phyloP scores from a whole-genome alignment of 2,329 filamentous ascomycete species.

The Neopestalotiopsis clavispora region DNA sequence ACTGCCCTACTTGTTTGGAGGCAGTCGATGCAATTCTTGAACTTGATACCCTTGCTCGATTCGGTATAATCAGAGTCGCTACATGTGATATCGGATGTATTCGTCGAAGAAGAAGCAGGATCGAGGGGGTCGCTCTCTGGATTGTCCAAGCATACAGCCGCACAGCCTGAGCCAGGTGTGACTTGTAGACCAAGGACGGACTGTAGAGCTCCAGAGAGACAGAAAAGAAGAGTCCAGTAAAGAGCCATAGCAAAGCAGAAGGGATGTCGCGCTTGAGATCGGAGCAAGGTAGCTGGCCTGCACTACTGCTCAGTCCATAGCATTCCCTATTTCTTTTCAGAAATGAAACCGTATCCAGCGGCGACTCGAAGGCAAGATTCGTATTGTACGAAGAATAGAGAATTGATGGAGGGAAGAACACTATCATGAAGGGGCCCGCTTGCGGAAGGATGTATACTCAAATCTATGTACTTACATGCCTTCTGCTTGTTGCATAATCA shows the following conservation, averaged over 20 bases:
- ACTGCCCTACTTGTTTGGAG: conserved; percentile 49
- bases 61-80: conserved; percentile 44
- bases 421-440: background rate
- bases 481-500: background rate
- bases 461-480: background rate
- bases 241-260: background rate
- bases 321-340: background rate
- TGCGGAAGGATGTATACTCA: background rate
- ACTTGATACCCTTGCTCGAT: conserved; percentile 47
- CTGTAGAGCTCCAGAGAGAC: background rate
- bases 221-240: background rate
- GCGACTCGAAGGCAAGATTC: background rate
- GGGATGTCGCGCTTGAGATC: background rate
- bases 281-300: background rate
- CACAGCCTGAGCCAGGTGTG: conserved; percentile 56
- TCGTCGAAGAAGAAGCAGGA: conserved; percentile 45
- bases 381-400: background rate
- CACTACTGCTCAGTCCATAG: background rate
- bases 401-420: background rate
- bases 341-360: background rate
- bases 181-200: conserved; percentile 44
- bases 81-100: conserved; percentile 52
- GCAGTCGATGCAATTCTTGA: conserved; percentile 51
- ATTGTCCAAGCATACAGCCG: conserved; percentile 50
- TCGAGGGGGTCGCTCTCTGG: conserved; percentile 37